Evolutionary conservation across 805 yeast species (phyloP), one percentile per base, ranked within the genome.

Genomic region (Ogataea haglerorum): DNA sequence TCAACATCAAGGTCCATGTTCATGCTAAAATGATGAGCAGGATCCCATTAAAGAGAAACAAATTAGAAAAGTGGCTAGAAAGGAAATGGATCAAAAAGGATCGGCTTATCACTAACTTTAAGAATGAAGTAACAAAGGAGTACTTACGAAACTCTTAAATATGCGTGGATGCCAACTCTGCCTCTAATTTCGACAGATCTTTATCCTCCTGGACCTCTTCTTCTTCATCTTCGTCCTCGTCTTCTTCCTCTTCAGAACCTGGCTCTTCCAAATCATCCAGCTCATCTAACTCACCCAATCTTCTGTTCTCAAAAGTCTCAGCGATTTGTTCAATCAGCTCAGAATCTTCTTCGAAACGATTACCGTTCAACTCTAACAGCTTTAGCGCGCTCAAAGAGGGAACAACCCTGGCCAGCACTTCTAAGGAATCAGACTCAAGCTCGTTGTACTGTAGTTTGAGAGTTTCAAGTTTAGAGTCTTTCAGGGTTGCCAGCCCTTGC

Each of bases 181-280:
- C 70, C 57, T 78, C 82, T 45, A 76, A 64, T 36, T 65, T 64
- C 34, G 63, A 64, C 40, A 72, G 58, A 45, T 72, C 72, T 26
- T 58, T 45, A 3, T 64, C 70, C 17, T 45, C 70, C 15, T 65
- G 70, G 21, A 68, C 75, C 35, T 73, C 74, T 22, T 64, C 72
- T 19, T 70, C 70, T 6, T 70, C 78, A 12, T 68, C 77, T 3
- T 69, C 81, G 5, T 73, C 82, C 14, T 73, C 82, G 3, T 75
- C 83, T 16, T 80, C 86, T 41, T 80, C 87, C 39, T 79, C 87
- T 17, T 77, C 85, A 34, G 79, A 77, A 48, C 79, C 79, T 25
- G 75, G 69, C 62, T 88, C 96, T 68, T 91, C 99, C 67, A 93
- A 76, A 53, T 93, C 99, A 54, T 91, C 98, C 36, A 93, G 72